These are phyloP conservation scores for Pichia occidentalis DNA, from an alignment of 805 yeast genomes.

Conservation along the genomic window DNA sequence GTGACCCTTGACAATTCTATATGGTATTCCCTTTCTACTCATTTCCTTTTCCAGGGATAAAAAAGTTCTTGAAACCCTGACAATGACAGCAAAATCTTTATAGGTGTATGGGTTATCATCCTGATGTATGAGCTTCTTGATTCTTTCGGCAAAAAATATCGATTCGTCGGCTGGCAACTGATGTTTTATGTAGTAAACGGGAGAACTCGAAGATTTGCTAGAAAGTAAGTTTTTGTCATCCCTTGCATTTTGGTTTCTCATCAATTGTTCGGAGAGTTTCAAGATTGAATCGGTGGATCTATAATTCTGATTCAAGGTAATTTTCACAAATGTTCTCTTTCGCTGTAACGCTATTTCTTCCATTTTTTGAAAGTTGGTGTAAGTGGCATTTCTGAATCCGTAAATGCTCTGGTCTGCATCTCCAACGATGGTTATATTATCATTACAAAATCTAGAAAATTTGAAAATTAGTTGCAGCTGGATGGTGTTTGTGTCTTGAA, in stretches of 20 bases:
- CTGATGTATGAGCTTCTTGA: constrained; percentile 39
- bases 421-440: constrained; percentile 82
- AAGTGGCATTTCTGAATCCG: constrained; percentile 76
- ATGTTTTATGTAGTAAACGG: constrained; percentile 37
- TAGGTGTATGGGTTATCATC: constrained; percentile 36
- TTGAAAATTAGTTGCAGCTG: constrained; percentile 65
- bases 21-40: constrained; percentile 50
- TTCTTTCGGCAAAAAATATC: constrained; percentile 47
- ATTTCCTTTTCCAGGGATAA: constrained; percentile 60
- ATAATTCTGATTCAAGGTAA: constrained; percentile 63
- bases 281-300: constrained; percentile 70
- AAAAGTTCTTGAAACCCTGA: constrained; percentile 57
- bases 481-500: constrained; percentile 81
- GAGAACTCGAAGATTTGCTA: constrained; percentile 35
- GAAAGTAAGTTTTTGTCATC: constrained; percentile 39
- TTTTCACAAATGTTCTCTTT: constrained; percentile 17
- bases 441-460: constrained; percentile 37
- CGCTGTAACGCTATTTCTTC: constrained; percentile 26
- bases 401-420: constrained; percentile 96
- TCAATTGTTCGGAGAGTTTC: constrained; percentile 54
- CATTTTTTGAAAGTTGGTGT: constrained; percentile 60
- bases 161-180: constrained; percentile 49
- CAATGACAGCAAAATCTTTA: constrained; percentile 66
- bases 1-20: constrained; percentile 60
- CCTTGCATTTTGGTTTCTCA: constrained; percentile 53